Base-by-base conservation (phyloP, 148 eudicot genomes). In the Mesembryanthemum crystallinum region DNA sequence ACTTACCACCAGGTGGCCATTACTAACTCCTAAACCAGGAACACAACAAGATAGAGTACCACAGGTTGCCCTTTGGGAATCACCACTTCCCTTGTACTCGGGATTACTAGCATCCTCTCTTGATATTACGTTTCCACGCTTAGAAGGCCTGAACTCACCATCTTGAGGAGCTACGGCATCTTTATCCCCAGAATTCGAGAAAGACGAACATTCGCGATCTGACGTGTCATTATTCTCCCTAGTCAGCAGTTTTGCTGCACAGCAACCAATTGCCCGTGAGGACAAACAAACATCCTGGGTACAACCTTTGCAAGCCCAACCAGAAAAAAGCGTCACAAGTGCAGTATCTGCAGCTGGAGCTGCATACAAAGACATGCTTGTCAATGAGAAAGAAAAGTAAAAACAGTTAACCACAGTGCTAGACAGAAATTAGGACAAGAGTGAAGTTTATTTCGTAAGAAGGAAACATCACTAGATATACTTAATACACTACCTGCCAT, bases 271-370 rank as follows among this genome's bases (percentile, higher is more conserved):
- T 28, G 87, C 89, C 72, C 79, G 73, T 24, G 96, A 86, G 59
- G 90, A 86, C 78, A 94, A 84, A 75, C 98, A 94, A 71, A 79
- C 83, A 71, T 86, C 89, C 30, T 70, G 81, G 28, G 86, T 76
- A 78, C 82, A 83, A 69, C 98, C 97, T 82, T 94, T 91, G 88
- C 98, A 94, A 71, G 93, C 97, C 98, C 98, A 94, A 43, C 98
- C 98, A 77, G 98, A 83, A 79, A 94, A 94, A 76, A 94, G 93
- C 3, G 98, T 90, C 67, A 94, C 95, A 67, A 94, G 83, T 51
- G 93, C 97, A 74, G 71, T 69, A 76, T 94, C 98, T 73, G 91
- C 86, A 27, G 84, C 88, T 59, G 98, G 97, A 66, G 97, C 98
- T 94, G 90, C 90, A 88, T 70, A 76, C 20, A 64, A 62, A 74